Percentiles rank a stretch among this genome's conserved stretches.
These are phyloP conservation scores for Globisporangium cystogenes DNA, from an alignment of 352 stramenopile genomes.

Conservation along the genomic window DNA sequence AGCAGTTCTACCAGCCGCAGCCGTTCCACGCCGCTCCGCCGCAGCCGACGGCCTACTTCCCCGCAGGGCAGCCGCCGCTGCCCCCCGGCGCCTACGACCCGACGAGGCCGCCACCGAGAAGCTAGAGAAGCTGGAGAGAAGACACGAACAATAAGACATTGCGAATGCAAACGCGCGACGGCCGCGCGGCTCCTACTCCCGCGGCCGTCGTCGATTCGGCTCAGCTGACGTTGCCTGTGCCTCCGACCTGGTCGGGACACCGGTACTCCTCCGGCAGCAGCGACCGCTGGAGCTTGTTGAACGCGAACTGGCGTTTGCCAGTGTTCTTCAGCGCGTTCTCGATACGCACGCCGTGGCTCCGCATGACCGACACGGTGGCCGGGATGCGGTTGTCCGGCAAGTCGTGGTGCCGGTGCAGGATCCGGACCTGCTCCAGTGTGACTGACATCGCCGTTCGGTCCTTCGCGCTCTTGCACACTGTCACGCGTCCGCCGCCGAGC, in stretches of 20 bases:
- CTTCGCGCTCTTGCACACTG: conserved; percentile 97
- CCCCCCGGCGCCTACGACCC: conserved; percentile 27
- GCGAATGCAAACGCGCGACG: background rate
- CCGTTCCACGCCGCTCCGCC: conserved; percentile 20
- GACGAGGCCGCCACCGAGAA: background rate
- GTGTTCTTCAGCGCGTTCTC: conserved; percentile 90
- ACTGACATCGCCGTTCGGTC: conserved; percentile 98
- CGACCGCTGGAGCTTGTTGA: conserved; percentile 88
- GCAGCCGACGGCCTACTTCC: conserved; percentile 4
- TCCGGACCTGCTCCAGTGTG: conserved; percentile 92
- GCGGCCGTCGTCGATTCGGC: background rate
- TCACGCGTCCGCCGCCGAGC: conserved; percentile 89
- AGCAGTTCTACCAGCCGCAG: conserved; percentile 8
- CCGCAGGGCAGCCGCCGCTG: conserved; percentile 11
- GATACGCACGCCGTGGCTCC: conserved; percentile 82
- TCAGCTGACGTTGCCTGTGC: conserved; percentile 83
- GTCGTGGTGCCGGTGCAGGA: conserved; percentile 81
- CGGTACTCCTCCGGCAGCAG: conserved; percentile 82
- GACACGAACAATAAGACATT: background rate
- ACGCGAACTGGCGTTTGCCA: conserved; percentile 83
- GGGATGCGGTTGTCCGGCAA: conserved; percentile 65
- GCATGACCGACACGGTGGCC: conserved; percentile 83
- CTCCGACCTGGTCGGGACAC: conserved; percentile 78
- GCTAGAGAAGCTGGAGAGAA: conserved; percentile 2
- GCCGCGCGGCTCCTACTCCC: background rate